Conservation (phyloP, 2,329 filamentous ascomycete species). For the Colletotrichum nymphaeae region DNA sequence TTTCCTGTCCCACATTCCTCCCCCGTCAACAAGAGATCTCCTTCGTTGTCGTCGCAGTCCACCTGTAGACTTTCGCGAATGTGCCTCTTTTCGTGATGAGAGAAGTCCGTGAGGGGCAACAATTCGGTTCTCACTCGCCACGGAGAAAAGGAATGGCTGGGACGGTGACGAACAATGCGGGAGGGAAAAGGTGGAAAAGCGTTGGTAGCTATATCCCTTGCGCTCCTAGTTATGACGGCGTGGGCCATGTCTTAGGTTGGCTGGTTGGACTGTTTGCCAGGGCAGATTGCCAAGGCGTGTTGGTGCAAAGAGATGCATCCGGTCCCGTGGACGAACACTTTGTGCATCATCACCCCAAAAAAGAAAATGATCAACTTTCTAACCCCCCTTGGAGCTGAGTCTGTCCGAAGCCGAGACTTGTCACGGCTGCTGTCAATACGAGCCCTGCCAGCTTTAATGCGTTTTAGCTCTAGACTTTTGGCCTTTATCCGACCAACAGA, state of each 20-base stretch:
- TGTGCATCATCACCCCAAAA: neutral
- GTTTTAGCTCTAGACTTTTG: neutral
- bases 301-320: neutral
- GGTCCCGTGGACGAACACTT: neutral
- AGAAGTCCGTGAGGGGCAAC: neutral
- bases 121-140: neutral
- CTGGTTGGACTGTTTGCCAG: conserved; percentile 2
- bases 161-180: neutral
- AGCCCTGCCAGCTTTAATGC: neutral
- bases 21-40: neutral
- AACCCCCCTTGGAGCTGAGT: neutral
- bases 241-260: conserved; percentile 6
- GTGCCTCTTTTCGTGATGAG: neutral
- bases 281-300: neutral
- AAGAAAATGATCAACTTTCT: conserved; percentile 9
- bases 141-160: neutral
- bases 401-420: conserved; percentile 1
- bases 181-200: neutral
- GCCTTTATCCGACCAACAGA: neutral
- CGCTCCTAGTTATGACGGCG: neutral
- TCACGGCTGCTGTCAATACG: neutral
- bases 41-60: neutral
- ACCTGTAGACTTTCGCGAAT: neutral
- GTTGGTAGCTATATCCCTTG: neutral
- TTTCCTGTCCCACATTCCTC: neutral